A percentile compares a stretch with the other conserved stretches of the same genome.
These are phyloP conservation scores for Anthracocystis walkeri DNA, from an alignment of 1,284 basidiomycete species.

Conservation along the genomic window DNA sequence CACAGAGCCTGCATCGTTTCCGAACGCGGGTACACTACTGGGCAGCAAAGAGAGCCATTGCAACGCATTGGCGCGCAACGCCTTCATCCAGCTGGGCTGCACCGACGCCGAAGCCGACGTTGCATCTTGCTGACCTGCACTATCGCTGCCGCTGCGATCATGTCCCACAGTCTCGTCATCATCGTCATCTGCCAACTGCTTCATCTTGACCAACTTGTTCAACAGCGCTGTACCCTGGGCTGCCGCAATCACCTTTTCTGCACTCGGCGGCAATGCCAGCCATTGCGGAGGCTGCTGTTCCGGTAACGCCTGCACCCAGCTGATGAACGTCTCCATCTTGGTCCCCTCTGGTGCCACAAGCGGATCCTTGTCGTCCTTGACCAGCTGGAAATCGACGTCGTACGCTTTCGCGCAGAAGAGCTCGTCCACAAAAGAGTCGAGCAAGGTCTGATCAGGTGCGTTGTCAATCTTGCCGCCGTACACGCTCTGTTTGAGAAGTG, in stretches of 20 bases:
- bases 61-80: conserved; percentile 52
- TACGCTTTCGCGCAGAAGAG: conserved; percentile 66
- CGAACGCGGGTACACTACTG: conserved; percentile 27
- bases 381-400: conserved; percentile 61
- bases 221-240: conserved; percentile 57
- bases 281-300: conserved; percentile 68
- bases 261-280: conserved; percentile 65
- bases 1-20: conserved; percentile 44
- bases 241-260: conserved; percentile 66
- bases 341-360: conserved; percentile 65
- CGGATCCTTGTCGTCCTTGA: conserved; percentile 53
- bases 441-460: conserved; percentile 61
- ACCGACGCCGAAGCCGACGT: conserved; percentile 34
- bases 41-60: conserved; percentile 55
- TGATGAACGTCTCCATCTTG: conserved; percentile 63
- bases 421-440: conserved; percentile 66
- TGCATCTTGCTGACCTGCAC: neutral
- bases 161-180: conserved; percentile 42
- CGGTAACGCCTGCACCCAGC: conserved; percentile 64
- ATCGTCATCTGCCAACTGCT: conserved; percentile 63
- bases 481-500: conserved; percentile 64
- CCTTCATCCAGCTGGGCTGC: conserved; percentile 65
- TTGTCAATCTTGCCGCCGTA: conserved; percentile 69
- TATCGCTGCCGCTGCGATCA: conserved; percentile 3
- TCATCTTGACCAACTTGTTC: conserved; percentile 64